phyloP scores from a whole-genome alignment of 2,329 filamentous ascomycete genomes.

The Monosporascus sp. region DNA sequence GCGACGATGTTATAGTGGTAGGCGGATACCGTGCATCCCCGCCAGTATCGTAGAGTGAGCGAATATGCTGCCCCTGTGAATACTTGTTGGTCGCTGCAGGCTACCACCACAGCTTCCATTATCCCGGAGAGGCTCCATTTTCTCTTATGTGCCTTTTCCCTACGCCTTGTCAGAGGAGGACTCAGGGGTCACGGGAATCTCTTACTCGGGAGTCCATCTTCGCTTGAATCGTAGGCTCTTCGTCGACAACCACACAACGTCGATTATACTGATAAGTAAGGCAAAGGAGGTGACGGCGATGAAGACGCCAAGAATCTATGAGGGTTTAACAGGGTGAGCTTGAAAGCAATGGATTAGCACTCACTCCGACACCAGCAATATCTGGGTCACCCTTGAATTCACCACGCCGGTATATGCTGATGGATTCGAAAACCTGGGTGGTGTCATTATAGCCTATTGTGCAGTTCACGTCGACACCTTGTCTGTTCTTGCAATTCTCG shows the following conservation, averaged over 20 bases:
- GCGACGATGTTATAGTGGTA: conserved; percentile 34
- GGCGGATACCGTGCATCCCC: conserved; percentile 27
- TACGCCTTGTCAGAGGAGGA: background rate
- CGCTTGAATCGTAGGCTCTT: no score
- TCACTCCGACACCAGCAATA: conserved; percentile 20
- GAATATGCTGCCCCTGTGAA: conserved; percentile 33
- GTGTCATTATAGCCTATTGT: conserved; percentile 1
- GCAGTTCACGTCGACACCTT: conserved; percentile 7
- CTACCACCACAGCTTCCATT: conserved; percentile 25
- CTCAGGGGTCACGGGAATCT: no score
- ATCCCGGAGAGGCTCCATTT: conserved; percentile 21
- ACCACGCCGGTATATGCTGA: conserved; percentile 28
- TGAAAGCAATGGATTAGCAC: background rate
- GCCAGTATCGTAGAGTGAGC: conserved; percentile 27
- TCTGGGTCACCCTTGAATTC: conserved; percentile 16
- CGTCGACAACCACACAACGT: conserved; percentile 9
- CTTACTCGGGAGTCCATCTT: no score
- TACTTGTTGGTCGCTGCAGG: conserved; percentile 32
- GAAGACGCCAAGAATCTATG: conserved; percentile 18
- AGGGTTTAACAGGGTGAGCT: background rate
- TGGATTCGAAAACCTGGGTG: conserved; percentile 3
- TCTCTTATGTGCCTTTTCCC: conserved; percentile 2
- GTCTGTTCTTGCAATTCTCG: conserved; percentile 6
- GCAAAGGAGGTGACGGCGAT: conserved; percentile 18
- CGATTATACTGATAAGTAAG: conserved; percentile 7